phyloP scores from a whole-genome alignment of 768 basidiomycete genomes.

The Leccinum uliginosum region DNA sequence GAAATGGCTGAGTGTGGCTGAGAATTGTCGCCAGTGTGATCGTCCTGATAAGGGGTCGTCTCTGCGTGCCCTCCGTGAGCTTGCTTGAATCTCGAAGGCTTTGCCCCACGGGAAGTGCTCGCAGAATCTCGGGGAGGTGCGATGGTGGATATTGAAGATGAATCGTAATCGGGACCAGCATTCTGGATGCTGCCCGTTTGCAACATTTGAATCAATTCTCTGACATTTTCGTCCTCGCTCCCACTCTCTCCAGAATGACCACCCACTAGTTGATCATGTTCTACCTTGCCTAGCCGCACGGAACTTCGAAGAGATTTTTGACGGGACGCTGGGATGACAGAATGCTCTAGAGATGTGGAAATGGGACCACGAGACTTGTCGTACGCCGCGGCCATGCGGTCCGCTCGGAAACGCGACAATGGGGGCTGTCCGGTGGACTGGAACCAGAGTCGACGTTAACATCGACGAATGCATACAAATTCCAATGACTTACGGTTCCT shows the following conservation, averaged over 20 bases:
- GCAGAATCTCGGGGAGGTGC: background rate
- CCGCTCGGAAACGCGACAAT: conserved; percentile 65
- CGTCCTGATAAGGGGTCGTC: conserved; percentile 17
- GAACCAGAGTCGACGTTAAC: background rate
- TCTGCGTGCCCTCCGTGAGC: background rate
- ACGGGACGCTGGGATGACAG: conserved; percentile 40
- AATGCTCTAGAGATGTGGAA: conserved; percentile 39
- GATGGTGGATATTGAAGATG: conserved; percentile 1
- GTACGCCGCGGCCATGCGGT: conserved; percentile 47
- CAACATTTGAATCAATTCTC: conserved; percentile 50
- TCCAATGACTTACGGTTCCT: conserved; percentile 35
- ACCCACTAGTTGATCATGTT: conserved; percentile 47
- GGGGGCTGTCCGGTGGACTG: conserved; percentile 45
- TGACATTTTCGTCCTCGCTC: conserved; percentile 47
- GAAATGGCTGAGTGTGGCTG: conserved; percentile 31
- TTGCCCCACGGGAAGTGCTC: conserved; percentile 23
- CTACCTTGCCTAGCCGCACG: conserved; percentile 54
- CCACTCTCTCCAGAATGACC: conserved; percentile 49
- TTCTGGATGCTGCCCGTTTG: conserved; percentile 51
- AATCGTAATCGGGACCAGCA: conserved; percentile 41
- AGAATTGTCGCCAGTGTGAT: conserved; percentile 30
- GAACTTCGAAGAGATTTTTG: conserved; percentile 48
- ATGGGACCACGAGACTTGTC: conserved; percentile 34
- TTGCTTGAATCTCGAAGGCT: conserved; percentile 48
- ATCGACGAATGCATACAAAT: conserved; percentile 2